A percentile compares a stretch with the other conserved stretches of the same genome.
phyloP scores from a whole-genome alignment of 768 basidiomycete genomes.

The Leccinum subtestaceum region DNA sequence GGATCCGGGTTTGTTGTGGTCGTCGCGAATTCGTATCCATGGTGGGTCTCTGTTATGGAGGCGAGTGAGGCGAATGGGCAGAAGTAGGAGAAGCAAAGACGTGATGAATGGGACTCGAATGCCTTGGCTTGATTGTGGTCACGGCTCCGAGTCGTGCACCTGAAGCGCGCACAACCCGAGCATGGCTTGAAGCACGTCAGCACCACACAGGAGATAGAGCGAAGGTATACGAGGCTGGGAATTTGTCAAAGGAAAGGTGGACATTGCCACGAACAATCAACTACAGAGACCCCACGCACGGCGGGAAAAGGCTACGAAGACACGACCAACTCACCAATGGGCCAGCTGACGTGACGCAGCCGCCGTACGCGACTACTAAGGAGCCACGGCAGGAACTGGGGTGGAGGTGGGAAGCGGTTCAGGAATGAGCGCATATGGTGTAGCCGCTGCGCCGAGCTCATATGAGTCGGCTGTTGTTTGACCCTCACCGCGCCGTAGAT shows the following conservation, averaged over 20 bases:
- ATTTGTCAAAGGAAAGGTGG: background rate
- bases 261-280: conserved; percentile 4
- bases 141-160: background rate
- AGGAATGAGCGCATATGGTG: conserved; percentile 6
- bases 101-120: conserved; percentile 4
- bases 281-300: background rate
- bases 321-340: conserved; percentile 18
- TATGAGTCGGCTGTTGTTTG: background rate
- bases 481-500: background rate
- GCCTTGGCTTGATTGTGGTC: conserved; percentile 9
- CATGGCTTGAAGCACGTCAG: conserved; percentile 5
- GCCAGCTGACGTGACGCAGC: conserved; percentile 4
- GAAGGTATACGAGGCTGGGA: background rate
- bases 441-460: too few relatives aligned
- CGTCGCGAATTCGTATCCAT: conserved; percentile 27
- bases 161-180: background rate
- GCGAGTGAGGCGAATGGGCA: background rate
- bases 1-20: conserved; percentile 30
- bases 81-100: background rate
- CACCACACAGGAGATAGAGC: background rate
- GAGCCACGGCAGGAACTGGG: conserved; percentile 17
- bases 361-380: conserved; percentile 3
- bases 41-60: conserved; percentile 17
- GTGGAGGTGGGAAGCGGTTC: conserved; percentile 11
- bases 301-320: conserved; percentile 1